Evolutionary conservation across 1,139 yeast genomes (phyloP), one percentile per base, ranked within the genome.

Genomic region (Saccharomycopsis hybrid): DNA sequence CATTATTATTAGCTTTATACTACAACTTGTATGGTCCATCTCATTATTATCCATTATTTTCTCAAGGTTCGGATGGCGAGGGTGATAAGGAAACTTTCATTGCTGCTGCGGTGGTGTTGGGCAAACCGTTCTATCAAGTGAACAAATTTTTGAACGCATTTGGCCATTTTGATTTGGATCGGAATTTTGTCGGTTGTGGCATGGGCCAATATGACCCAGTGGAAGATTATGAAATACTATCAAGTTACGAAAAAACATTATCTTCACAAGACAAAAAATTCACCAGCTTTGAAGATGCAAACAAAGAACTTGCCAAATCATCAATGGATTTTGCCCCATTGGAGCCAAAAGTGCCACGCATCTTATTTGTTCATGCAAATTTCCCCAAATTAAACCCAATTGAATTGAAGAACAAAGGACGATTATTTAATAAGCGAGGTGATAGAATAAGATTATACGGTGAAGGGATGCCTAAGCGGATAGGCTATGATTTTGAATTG

Each of bases 51-150:
- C 94, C 94, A n/a, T 72, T 88, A 44, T 76, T 88, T 50, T 82
- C 92, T 0, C 95, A 87, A 66, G 90, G 90, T 11, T 79, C 86
- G 0, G 85, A 82, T 52, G 96, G 96, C 42, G 95, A 86, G 67
- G 96, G 96, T 55, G 96, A 88, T 64, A 88, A 87, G 63, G 96
- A 88, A 62, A 86, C 96, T 0, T 88, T 85, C 60, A 69, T 85
- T 49, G 90, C 95, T 0, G 90, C 92, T 0, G 82, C 94, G 0
- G 75, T 76, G 43, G 86, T 84, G 1, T 66, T 83, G 50, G 67
- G 70, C 5, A 75, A 79, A 47, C 71, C 77, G 1, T 82, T 70
- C 56, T 85, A 86, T 60, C 90, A 84, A 63, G 88, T 85, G n/a
- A 75, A 77, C 45, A 72, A 68, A 54, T 77, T 77, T 55, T 62